phyloP scores from a whole-genome alignment of 148 eudicot species.

The Vaccinium myrtillus region DNA sequence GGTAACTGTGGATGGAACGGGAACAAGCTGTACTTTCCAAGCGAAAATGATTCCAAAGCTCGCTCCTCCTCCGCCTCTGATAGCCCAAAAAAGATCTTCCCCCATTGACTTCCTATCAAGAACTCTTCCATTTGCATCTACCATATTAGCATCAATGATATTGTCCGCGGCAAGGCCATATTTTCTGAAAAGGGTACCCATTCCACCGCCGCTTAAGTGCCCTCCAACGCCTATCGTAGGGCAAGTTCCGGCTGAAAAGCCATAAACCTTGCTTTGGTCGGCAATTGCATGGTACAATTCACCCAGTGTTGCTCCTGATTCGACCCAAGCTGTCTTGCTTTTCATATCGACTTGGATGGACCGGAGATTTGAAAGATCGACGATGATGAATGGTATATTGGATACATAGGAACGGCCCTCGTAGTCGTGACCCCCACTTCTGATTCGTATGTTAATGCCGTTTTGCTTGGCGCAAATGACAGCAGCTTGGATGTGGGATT shows the following conservation, averaged over 20 bases:
- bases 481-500: conserved; percentile 32
- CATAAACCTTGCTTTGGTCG: conserved; percentile 30
- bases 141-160: conserved; percentile 33
- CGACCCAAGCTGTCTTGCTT: conserved; percentile 36
- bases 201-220: conserved; percentile 43
- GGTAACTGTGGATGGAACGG: conserved; percentile 4
- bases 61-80: conserved; percentile 32
- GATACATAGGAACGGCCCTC: conserved; percentile 42
- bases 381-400: conserved; percentile 23
- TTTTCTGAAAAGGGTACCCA: conserved; percentile 44
- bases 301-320: conserved; percentile 43
- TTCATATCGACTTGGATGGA: conserved; percentile 22
- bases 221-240: conserved; percentile 46
- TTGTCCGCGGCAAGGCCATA: conserved; percentile 19
- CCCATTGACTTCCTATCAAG: conserved; percentile 19
- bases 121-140: conserved; percentile 30
- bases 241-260: conserved; percentile 41
- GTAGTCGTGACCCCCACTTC: conserved; percentile 49
- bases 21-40: conserved; percentile 23
- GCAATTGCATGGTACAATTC: conserved; percentile 37
- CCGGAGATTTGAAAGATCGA: conserved; percentile 31
- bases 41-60: conserved; percentile 42
- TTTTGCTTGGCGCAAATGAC: conserved; percentile 29
- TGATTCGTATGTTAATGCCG: conserved; percentile 21
- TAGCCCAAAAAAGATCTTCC: too few relatives aligned